phyloP scores from a whole-genome alignment of 805 yeast genomes.

The Blastobotrys terrestris region DNA sequence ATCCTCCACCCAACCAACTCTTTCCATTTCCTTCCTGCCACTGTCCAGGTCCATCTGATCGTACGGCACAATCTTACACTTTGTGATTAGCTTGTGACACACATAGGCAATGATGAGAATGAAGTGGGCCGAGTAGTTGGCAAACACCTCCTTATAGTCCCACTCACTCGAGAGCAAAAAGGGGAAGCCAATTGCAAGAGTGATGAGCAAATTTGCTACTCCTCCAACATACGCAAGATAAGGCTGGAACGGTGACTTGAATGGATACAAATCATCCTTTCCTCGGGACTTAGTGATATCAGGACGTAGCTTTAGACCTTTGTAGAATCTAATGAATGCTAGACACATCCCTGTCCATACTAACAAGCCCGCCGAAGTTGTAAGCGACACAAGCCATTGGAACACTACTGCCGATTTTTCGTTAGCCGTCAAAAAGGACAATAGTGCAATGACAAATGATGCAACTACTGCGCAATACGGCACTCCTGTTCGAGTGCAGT shows the following conservation, averaged over 20 bases:
- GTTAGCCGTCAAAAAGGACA: slow-evolving; percentile 56
- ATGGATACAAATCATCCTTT: slow-evolving; percentile 55
- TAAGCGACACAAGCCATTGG: slow-evolving; percentile 57
- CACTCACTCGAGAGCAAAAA: slow-evolving; percentile 53
- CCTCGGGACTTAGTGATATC: slow-evolving; percentile 55
- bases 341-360: slow-evolving; percentile 75
- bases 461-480: slow-evolving; percentile 67
- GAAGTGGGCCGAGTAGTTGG: slow-evolving; percentile 58
- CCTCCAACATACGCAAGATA: slow-evolving; percentile 59
- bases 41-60: slow-evolving; percentile 77
- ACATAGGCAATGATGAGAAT: slow-evolving; percentile 46
- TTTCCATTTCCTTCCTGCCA: slow-evolving; percentile 78
- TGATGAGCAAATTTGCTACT: slow-evolving; percentile 44
- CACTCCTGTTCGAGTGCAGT: slow-evolving; percentile 59
- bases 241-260: slow-evolving; percentile 65
- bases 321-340: slow-evolving; percentile 57
- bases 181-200: slow-evolving; percentile 54
- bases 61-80: slow-evolving; percentile 59
- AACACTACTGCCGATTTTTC: slow-evolving; percentile 56
- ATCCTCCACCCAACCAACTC: slow-evolving; percentile 77
- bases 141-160: slow-evolving; percentile 54
- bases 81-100: slow-evolving; percentile 52
- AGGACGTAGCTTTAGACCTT: slow-evolving; percentile 53
- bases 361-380: slow-evolving; percentile 68
- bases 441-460: slow-evolving; percentile 52